Evolutionary conservation across 116 monocot genomes (phyloP), one percentile per base, ranked within the genome.

Genomic region (Dioscorea cayenensis): DNA sequence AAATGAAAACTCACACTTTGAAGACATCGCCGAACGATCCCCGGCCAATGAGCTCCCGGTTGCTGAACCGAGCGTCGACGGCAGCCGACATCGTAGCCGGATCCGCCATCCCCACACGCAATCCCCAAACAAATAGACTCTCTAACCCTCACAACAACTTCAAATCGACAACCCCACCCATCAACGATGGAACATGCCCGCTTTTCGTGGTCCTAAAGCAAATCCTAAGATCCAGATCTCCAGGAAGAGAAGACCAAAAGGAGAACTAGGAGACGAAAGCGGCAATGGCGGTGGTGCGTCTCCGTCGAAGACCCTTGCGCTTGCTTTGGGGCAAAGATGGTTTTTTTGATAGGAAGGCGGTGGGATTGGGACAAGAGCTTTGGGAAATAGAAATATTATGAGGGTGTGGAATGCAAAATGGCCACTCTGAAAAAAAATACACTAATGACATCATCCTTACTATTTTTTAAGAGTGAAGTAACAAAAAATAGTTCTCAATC

Each of bases 21-120:
- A 79, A 95, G 35, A 95, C 95, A 21, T 91, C 95, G 52, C 95
- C 95, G 51, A 95, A 95, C 4, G 91, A 91, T 20, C 95, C 95
- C 20, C 79, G 73, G n/a, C 95, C 95, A 58, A 95, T 95, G 36
- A 91, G 84, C 70, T 88, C 91, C 48, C 80, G 78, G 51, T 71
- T 62, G 71, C 78, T 81, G 81, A 95, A 89, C 55, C 95, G 82
- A 21, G 88, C 67, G 67, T 91, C 89, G 67, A 95, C 83, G 51
- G 80, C 80, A 28, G 84, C 77, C 11, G 51, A 72, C 82, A 81
- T 76, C 13, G 83, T 38, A 64, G 66, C 77, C 74, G 83, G 64
- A 67, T 80, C 85, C 73, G 85, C 75, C 87, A 87, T 87, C 51
- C 22, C 65, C 7, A 22, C 20, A 62, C 62, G 2, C 62, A 17